Evolutionary conservation across 2,329 filamentous ascomycete genomes (phyloP), one percentile per base, ranked within the genome.

Genomic region (Diplodia mutila): DNA sequence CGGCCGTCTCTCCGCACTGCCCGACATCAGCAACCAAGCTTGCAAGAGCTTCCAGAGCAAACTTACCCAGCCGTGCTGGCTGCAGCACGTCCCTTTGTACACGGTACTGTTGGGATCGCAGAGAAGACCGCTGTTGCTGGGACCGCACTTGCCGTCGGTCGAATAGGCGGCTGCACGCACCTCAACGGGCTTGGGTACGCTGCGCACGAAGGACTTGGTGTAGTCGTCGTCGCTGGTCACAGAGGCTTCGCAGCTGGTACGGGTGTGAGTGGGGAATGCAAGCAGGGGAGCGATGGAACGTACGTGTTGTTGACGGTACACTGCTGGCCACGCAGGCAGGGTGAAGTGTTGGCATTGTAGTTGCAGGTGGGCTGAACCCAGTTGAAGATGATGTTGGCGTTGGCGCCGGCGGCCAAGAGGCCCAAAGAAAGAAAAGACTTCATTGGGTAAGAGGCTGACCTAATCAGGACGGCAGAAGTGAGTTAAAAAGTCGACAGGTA

Each of bases 331-430:
- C 74, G 75, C 61, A 81, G 71, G 69, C 81, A 83, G 23, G 67
- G 69, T 66, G 59, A 73, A 34, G 57, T 71, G n/a, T 48, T 71
- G 8, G 71, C 37, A 0, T 69, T 69, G 66, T 72, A 71, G 64
- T 80, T 73, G 73, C 83, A 85, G 3, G 68, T 77, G 25, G 84
- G 79, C 59, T 82, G 78, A 9, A 83, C 80, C 75, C 80, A 80
- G 46, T 75, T 73, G 73, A 85, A 84, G 69, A 81, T 79, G 73
- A 85, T 85, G 72, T 85, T 85, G 65, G 82, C 83, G 6, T 75
- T 74, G 23, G 76, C 75, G 18, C 79, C 69, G 63, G 76, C 76
- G 65, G 75, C 77, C 61, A 68, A 55, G 72, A 70, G 67, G 54
- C 67, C 67, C 27, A 68, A 64, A 27, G 66, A 63, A 53, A 68